Base-by-base conservation (phyloP, 805 yeast genomes). In the Wickerhamiella dianesei region DNA sequence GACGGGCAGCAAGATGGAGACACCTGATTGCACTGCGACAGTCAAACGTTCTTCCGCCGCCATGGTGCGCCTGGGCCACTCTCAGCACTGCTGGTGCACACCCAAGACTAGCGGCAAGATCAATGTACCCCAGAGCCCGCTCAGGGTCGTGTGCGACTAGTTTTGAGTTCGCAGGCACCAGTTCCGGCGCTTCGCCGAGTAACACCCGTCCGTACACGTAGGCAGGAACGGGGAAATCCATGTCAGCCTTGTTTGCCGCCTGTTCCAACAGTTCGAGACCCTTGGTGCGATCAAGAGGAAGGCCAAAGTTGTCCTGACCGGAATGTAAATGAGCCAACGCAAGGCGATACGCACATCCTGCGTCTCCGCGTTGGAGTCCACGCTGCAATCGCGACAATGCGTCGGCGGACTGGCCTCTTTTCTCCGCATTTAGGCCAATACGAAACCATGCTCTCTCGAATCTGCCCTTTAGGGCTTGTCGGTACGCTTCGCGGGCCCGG, bases 161-260 rank as follows among this genome's bases (percentile, higher is more conserved):
- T 17, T 29, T 44, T 43, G 40, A 18, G 18, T 20, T n/a, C 5
- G 37, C 16, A 32, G 37, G 45, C 35, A 19, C 21, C 39, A 9
- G 14, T n/a, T 1, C 21, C 21, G 8, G 35, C 43, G 18, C 67
- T 44, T 67, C 70, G 13, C 65, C 69, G 8, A 63, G 53, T 19
- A 58, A 55, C 25, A 64, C 43, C 40, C 61, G 56, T 8, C 72
- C 71, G 35, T 61, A 57, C 17, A 66, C 52, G 45, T 58, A 68
- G 3, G 67, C 61, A 1, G 71, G 63, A 39, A 60, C 63, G 4
- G 71, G 64, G 41, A 64, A 64, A 44, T 68, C 72, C 1, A 60
- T 57, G 45, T 67, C 71, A 17, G 63, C 56, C 42, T 50, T 25
- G 45, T 47, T 18, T 63, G 62, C 5, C 56, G 64, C 45, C 35